These are phyloP conservation scores for Penicillium longicatenatum DNA, from an alignment of 495 filamentous ascomycete genomes.

Conservation along the genomic window DNA sequence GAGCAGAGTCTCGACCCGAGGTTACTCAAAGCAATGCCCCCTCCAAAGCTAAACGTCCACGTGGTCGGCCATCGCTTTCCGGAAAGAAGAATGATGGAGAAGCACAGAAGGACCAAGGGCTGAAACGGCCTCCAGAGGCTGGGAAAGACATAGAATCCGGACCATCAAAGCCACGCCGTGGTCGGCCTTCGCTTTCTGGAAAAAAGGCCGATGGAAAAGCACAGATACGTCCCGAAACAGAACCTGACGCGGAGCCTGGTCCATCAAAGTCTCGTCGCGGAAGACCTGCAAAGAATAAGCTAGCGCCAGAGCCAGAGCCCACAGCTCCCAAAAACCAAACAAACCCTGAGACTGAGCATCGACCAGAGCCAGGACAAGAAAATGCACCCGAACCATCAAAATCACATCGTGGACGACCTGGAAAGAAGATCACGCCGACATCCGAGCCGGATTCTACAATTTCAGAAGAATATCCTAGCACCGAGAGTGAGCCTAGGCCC, in stretches of 20 bases:
- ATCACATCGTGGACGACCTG: constrained; percentile 20
- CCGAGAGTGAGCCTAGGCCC: constrained; percentile 9
- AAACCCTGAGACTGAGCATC: background rate
- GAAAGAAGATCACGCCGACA: constrained; percentile 14
- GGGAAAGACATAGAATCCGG: background rate
- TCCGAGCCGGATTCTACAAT: constrained; percentile 13
- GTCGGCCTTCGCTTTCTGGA: background rate
- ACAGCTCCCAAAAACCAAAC: background rate
- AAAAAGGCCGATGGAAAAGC: background rate
- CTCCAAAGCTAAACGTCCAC: background rate
- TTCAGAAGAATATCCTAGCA: constrained; percentile 26
- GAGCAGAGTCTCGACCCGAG: background rate
- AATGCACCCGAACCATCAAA: constrained; percentile 14
- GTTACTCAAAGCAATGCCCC: background rate
- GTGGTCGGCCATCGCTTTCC: constrained; percentile 2
- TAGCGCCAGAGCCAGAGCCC: background rate
- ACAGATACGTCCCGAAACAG: background rate
- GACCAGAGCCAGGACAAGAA: constrained; percentile 16
- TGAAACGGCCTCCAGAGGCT: background rate
- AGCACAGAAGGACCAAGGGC: background rate
- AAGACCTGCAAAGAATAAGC: background rate
- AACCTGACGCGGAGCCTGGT: background rate
- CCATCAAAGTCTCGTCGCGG: background rate
- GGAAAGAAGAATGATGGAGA: background rate
- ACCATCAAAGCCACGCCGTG: background rate